Conservation (phyloP, 345 rosid species). For the Xanthoceras sorbifolium region DNA sequence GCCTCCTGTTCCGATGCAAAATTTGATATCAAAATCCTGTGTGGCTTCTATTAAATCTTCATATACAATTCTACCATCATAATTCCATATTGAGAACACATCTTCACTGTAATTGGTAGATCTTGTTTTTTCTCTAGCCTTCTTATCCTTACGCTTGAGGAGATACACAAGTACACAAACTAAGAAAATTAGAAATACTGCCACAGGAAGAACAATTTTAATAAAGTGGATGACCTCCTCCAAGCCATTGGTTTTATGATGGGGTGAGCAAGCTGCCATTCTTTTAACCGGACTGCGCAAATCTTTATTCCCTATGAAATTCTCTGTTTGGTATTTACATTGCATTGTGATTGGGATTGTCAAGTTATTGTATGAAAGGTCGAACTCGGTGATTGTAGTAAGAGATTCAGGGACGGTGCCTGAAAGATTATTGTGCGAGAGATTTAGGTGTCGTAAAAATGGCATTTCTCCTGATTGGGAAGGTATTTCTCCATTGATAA, state of each 20-base stretch:
- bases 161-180: no score
- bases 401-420: no score
- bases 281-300: no score
- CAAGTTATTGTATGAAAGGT: no score
- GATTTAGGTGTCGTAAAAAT: not conserved
- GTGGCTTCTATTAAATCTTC: slow-evolving; percentile 17
- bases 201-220: no score
- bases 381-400: no score
- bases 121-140: not conserved
- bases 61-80: slow-evolving; percentile 11
- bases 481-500: not conserved
- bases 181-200: no score
- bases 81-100: slow-evolving; percentile 10
- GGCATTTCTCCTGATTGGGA: not conserved
- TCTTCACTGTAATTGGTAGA: slow-evolving; percentile 10
- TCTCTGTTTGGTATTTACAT: not conserved
- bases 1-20: slow-evolving; percentile 19
- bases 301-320: not conserved
- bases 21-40: slow-evolving; percentile 9
- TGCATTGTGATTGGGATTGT: not conserved
- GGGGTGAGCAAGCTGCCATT: not conserved
- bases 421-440: not conserved
- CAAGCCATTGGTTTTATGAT: no score
- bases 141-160: no score
- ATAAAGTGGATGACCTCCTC: no score